A percentile compares a stretch with the other conserved stretches of the same genome.
phyloP scores from a whole-genome alignment of 257 asterid species.

The Lithospermum erythrorhizon region DNA sequence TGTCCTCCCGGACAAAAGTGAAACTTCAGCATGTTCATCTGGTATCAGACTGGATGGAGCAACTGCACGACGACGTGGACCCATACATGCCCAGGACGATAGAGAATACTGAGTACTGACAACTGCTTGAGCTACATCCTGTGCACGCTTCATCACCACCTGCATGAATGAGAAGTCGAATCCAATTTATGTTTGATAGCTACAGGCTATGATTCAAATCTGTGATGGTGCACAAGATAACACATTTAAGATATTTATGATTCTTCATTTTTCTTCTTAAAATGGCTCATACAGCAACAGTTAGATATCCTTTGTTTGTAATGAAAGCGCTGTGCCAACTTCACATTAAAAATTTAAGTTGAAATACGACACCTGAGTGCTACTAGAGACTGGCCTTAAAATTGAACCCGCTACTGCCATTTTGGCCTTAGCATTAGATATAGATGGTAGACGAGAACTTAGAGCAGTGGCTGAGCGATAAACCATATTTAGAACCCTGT shows the following conservation, averaged over 20 bases:
- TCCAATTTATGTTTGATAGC: neutral
- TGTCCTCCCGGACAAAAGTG: constrained; percentile 33
- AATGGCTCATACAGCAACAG: neutral
- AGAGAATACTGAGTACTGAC: constrained; percentile 62
- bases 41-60: constrained; percentile 29
- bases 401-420: constrained; percentile 89
- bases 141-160: constrained; percentile 90
- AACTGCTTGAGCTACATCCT: constrained; percentile 86
- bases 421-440: constrained; percentile 68
- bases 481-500: constrained; percentile 48
- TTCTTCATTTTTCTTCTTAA: too few species aligned
- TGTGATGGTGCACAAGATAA: neutral
- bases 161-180: constrained; percentile 15
- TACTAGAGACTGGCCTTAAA: constrained; percentile 79
- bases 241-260: neutral
- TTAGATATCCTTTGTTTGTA: neutral
- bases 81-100: constrained; percentile 80
- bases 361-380: constrained; percentile 50
- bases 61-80: constrained; percentile 68
- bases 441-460: constrained; percentile 74
- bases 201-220: too few species aligned
- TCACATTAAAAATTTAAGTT: neutral
- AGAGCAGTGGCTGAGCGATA: constrained; percentile 81
- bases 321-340: neutral
- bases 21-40: constrained; percentile 33